These are phyloP conservation scores for Pascua guehoae DNA, from an alignment of 1,284 basidiomycete genomes.

Conservation along the genomic window DNA sequence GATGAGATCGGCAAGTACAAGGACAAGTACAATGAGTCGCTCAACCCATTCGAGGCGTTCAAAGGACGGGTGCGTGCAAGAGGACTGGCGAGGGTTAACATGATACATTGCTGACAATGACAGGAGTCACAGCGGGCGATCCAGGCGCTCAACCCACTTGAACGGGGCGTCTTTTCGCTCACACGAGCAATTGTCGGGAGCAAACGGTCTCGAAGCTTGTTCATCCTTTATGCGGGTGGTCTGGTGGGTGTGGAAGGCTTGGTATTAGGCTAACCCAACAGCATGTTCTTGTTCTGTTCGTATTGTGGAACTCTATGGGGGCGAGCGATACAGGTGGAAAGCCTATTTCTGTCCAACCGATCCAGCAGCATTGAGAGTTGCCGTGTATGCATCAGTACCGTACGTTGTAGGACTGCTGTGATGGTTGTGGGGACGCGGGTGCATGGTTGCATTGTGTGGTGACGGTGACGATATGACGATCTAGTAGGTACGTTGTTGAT, in stretches of 20 bases:
- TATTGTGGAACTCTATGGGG: constrained; percentile 43
- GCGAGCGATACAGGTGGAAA: constrained; percentile 30
- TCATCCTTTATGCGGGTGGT: constrained; percentile 46
- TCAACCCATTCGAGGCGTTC: constrained; percentile 98
- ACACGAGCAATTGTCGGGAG: constrained; percentile 84
- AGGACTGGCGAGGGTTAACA: too few species aligned
- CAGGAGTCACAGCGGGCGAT: constrained; percentile 91
- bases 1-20: constrained; percentile 86
- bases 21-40: constrained; percentile 86
- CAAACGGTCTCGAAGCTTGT: constrained; percentile 63
- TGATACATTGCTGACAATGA: neutral
- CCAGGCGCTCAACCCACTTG: constrained; percentile 84
- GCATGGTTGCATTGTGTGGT: neutral
- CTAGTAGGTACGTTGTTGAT: too few species aligned
- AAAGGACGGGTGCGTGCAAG: constrained; percentile 73
- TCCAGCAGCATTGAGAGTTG: neutral
- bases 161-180: constrained; percentile 78
- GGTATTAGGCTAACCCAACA: constrained; percentile 6
- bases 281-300: constrained; percentile 45
- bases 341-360: constrained; percentile 2
- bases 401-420: neutral
- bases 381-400: too few species aligned
- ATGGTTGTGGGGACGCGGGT: neutral
- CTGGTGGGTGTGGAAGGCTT: constrained; percentile 35
- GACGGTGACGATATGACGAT: neutral